These are phyloP conservation scores for Pestalotiopsis sp. DNA, from an alignment of 2,329 filamentous ascomycete genomes.

Conservation along the genomic window DNA sequence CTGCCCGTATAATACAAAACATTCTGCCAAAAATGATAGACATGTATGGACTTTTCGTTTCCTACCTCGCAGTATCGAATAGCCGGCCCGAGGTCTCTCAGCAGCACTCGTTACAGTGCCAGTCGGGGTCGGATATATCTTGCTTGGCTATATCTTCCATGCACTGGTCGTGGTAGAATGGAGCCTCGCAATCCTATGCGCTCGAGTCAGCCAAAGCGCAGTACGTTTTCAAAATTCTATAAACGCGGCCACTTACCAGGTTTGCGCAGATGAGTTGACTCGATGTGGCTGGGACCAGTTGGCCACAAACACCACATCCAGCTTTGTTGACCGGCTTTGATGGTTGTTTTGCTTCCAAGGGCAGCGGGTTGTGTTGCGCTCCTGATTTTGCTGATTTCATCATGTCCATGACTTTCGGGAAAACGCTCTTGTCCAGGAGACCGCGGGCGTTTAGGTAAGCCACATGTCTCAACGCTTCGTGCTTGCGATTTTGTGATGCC, in stretches of 20 bases:
- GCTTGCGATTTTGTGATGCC: conserved; percentile 46
- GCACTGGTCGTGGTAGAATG: conserved; percentile 54
- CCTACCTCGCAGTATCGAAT: background rate
- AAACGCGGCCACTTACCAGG: conserved; percentile 40
- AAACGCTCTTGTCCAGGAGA: conserved; percentile 45
- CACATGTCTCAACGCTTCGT: conserved; percentile 59
- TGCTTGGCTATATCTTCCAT: conserved; percentile 38
- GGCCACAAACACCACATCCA: conserved; percentile 51
- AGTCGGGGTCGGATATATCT: conserved; percentile 37
- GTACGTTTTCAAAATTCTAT: background rate
- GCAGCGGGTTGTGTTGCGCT: conserved; percentile 25
- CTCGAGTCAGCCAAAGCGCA: conserved; percentile 17
- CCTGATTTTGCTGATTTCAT: conserved; percentile 45
- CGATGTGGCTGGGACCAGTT: conserved; percentile 47
- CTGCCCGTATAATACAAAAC: too few relatives aligned
- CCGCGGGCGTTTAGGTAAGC: conserved; percentile 53
- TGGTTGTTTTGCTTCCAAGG: conserved; percentile 31
- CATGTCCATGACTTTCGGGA: conserved; percentile 43
- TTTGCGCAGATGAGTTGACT: conserved; percentile 53
- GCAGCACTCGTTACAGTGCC: conserved; percentile 48
- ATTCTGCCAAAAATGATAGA: too few relatives aligned
- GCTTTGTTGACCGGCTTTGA: conserved; percentile 32
- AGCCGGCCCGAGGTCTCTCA: conserved; percentile 1
- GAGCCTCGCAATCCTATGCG: conserved; percentile 42
- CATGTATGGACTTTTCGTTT: background rate